A percentile compares a stretch with the other conserved stretches of the same genome.
Conservation (phyloP, 768 basidiomycete genomes). For the Tulasnella sp. region DNA sequence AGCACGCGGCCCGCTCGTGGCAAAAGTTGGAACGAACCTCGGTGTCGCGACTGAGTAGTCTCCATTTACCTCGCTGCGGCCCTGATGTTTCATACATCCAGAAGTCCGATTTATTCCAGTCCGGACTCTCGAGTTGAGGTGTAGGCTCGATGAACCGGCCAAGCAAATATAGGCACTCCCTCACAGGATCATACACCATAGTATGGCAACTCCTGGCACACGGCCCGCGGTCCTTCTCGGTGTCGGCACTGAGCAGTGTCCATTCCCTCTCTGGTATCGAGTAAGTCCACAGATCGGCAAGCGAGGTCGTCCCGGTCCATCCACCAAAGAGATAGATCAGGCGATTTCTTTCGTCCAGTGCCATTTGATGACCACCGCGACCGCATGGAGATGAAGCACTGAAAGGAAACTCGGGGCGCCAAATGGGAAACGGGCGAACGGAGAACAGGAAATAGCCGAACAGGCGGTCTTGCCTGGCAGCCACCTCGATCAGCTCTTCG, state of each 20-base stretch:
- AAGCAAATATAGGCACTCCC: conserved; percentile 63
- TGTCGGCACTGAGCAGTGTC: conserved; percentile 50
- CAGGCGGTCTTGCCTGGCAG: conserved; percentile 46
- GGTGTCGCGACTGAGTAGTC: conserved; percentile 58
- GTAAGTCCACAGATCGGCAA: conserved; percentile 78
- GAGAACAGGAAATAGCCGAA: conserved; percentile 53
- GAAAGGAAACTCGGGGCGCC: conserved; percentile 42
- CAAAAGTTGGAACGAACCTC: conserved; percentile 39
- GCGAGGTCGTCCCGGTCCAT: conserved; percentile 61
- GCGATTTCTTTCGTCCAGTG: conserved; percentile 55
- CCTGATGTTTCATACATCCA: conserved; percentile 67
- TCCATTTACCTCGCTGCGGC: conserved; percentile 59
- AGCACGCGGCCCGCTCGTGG: not conserved
- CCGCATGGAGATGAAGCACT: conserved; percentile 39
- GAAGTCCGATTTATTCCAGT: conserved; percentile 53
- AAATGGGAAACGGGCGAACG: conserved; percentile 51
- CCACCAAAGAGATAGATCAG: conserved; percentile 72
- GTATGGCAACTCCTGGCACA: conserved; percentile 69
- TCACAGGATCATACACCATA: conserved; percentile 69
- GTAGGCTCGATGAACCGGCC: conserved; percentile 37
- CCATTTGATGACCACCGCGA: conserved; percentile 77
- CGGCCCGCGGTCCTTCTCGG: conserved; percentile 57
- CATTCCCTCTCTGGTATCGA: conserved; percentile 52
- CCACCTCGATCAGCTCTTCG: conserved; percentile 45
- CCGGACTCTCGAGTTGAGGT: conserved; percentile 25